Percentiles rank a stretch among this genome's conserved stretches.
phyloP scores from a whole-genome alignment of 768 basidiomycete genomes.

The Suillus variegatus region DNA sequence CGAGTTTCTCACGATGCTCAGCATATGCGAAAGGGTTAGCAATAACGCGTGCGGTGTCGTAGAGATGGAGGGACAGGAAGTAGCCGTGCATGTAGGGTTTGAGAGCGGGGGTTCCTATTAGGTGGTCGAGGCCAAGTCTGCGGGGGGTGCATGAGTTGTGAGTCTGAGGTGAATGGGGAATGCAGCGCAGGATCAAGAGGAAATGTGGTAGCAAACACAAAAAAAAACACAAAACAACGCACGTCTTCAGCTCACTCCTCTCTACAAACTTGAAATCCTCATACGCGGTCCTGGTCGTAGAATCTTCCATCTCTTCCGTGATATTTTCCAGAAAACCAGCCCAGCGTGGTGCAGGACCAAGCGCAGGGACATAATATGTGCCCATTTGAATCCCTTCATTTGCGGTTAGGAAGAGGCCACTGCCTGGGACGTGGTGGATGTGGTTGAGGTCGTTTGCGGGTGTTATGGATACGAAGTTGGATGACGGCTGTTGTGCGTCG shows the following conservation, averaged over 20 bases:
- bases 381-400: constrained; percentile 98
- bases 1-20: constrained; percentile 88
- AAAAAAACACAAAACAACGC: constrained; percentile 33
- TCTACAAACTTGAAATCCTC: constrained; percentile 99
- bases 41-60: constrained; percentile 93
- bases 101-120: constrained; percentile 91
- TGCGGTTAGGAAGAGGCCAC: constrained; percentile 87
- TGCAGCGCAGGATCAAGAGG: background rate
- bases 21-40: constrained; percentile 96
- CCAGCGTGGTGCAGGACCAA: constrained; percentile 97
- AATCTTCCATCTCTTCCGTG: constrained; percentile 97
- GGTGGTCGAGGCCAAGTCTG: constrained; percentile 93
- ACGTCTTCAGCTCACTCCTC: constrained; percentile 82
- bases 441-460: constrained; percentile 89
- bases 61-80: constrained; percentile 94
- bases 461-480: constrained; percentile 91
- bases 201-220: background rate
- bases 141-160: constrained; percentile 4
- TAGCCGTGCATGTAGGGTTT: constrained; percentile 99
- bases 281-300: constrained; percentile 75
- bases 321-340: constrained; percentile 97
- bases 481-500: constrained; percentile 56
- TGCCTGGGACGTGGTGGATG: constrained; percentile 85
- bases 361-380: constrained; percentile 91
- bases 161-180: background rate